Percentiles rank a stretch among this genome's conserved stretches.
Evolutionary conservation across 768 basidiomycete genomes (phyloP).

Genomic region (Goffeauzyma gilvescens): DNA sequence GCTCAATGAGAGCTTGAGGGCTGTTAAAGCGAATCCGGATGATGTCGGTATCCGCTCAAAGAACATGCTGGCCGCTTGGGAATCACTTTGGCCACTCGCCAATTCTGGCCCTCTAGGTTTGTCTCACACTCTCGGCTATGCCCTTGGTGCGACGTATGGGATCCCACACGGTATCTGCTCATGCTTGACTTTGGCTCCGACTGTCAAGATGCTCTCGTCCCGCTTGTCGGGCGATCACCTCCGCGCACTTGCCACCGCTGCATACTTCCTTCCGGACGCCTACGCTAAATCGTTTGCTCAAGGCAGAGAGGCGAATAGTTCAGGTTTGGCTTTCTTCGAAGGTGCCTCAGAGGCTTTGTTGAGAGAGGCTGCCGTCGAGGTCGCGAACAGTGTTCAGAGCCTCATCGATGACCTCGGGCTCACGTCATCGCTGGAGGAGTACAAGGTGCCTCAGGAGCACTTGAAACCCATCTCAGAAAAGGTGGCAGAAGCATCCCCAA

Average conservation of each 20-base stretch:
- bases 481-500: not conserved
- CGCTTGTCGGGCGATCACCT: constrained; percentile 2
- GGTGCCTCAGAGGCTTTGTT: not conserved
- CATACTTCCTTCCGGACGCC: constrained; percentile 1
- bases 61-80: constrained; percentile 58
- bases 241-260: constrained; percentile 5
- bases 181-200: constrained; percentile 14
- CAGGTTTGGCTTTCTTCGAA: too few relatives aligned
- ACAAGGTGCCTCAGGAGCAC: constrained; percentile 46
- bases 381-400: constrained; percentile 30
- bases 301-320: not conserved
- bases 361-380: not conserved
- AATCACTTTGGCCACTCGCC: constrained; percentile 39
- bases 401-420: constrained; percentile 46
- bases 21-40: constrained; percentile 43
- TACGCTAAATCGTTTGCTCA: not conserved
- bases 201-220: constrained; percentile 8
- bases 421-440: constrained; percentile 41
- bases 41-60: constrained; percentile 47
- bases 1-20: constrained; percentile 54
- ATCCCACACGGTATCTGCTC: constrained; percentile 73
- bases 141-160: constrained; percentile 35
- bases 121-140: constrained; percentile 31
- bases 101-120: constrained; percentile 40
- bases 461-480: constrained; percentile 38